Evolutionary conservation across 2,329 filamentous ascomycete genomes (phyloP).

Genomic region (Orbilia ellipsospora): DNA sequence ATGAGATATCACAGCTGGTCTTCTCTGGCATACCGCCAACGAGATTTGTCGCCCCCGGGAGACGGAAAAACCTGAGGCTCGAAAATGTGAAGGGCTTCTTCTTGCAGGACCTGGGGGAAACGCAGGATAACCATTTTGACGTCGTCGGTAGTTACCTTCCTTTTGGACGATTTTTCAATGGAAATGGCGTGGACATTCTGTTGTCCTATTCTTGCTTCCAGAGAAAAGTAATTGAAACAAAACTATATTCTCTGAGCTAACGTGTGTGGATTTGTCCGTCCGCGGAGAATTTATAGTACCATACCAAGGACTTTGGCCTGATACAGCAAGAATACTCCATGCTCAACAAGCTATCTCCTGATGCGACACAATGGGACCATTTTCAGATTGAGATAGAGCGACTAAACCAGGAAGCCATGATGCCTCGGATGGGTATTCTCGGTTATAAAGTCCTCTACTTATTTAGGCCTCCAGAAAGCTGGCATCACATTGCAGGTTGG

Average conservation of each 20-base stretch:
- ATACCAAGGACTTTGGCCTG: slow-evolving; percentile 48
- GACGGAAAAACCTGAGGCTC: slow-evolving; percentile 38
- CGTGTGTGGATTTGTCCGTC: background rate
- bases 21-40: slow-evolving; percentile 52
- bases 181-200: too few relatives aligned
- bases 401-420: slow-evolving; percentile 28
- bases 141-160: slow-evolving; percentile 55
- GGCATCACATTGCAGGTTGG: slow-evolving; percentile 53
- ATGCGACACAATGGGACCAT: slow-evolving; percentile 51
- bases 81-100: slow-evolving; percentile 53
- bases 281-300: slow-evolving; percentile 34
- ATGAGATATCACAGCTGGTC: slow-evolving; percentile 42
- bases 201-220: background rate
- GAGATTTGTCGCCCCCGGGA: slow-evolving; percentile 26
- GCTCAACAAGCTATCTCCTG: slow-evolving; percentile 18
- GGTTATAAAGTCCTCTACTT: slow-evolving; percentile 54
- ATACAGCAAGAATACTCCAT: slow-evolving; percentile 46
- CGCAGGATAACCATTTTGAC: slow-evolving; percentile 45
- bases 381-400: slow-evolving; percentile 32
- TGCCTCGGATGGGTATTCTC: slow-evolving; percentile 16
- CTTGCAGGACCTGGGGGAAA: slow-evolving; percentile 47
- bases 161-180: slow-evolving; percentile 20
- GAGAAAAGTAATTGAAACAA: background rate
- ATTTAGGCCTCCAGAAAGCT: slow-evolving; percentile 51
- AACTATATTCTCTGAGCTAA: background rate